phyloP scores from a whole-genome alignment of 257 asterid genomes.

The Hygrophila difformis region DNA sequence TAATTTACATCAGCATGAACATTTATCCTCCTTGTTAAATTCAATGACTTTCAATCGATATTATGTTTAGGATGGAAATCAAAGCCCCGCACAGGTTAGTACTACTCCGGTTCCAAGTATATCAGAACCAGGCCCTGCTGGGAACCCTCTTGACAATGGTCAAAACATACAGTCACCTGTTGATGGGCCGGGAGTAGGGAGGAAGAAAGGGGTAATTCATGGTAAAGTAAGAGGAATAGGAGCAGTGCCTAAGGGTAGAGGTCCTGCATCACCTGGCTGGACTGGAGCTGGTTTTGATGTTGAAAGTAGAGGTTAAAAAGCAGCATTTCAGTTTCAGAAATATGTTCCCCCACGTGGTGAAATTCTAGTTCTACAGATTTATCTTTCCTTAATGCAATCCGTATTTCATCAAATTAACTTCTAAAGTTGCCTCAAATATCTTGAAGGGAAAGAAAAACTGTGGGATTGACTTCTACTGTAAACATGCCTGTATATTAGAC shows the following conservation, averaged over 20 bases:
- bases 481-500: not conserved
- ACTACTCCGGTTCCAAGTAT: slow-evolving; percentile 31
- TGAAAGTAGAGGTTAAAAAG: slow-evolving; percentile 58
- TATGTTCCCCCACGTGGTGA: slow-evolving; percentile 8
- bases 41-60: slow-evolving; percentile 16
- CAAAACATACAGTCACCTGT: slow-evolving; percentile 33
- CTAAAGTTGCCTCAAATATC: not conserved
- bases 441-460: not conserved
- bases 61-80: slow-evolving; percentile 44
- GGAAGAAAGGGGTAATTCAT: slow-evolving; percentile 48
- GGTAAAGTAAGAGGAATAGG: slow-evolving; percentile 76
- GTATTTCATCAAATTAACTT: slow-evolving; percentile 3
- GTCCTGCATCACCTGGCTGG: slow-evolving; percentile 66
- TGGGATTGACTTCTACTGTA: not conserved
- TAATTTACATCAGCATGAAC: slow-evolving; percentile 1
- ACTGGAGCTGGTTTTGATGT: slow-evolving; percentile 90
- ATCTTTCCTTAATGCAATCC: slow-evolving; percentile 1
- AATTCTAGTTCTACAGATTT: not conserved
- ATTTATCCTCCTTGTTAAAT: not conserved
- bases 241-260: slow-evolving; percentile 65
- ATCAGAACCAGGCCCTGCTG: slow-evolving; percentile 31
- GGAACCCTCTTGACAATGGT: slow-evolving; percentile 25
- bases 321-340: slow-evolving; percentile 9
- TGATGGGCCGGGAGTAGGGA: slow-evolving; percentile 48
- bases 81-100: slow-evolving; percentile 30